Conservation (phyloP, 805 yeast species). For the Zygoascus flipseniorum region DNA sequence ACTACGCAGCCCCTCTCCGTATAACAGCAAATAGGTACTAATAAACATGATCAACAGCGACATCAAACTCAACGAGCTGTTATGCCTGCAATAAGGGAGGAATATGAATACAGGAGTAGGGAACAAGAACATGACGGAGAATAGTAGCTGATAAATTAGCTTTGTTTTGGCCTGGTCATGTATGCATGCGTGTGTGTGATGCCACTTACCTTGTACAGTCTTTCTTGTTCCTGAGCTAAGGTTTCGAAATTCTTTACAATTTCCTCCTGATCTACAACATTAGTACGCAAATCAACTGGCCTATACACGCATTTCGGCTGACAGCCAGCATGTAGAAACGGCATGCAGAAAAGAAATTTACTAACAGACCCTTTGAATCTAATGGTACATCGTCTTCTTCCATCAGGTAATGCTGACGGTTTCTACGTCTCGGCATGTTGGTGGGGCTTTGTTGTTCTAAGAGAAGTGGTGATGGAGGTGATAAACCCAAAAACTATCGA, state of each 20-base stretch:
- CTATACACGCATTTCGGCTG: no score
- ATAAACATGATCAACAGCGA: constrained; percentile 19
- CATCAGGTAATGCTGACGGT: constrained; percentile 11
- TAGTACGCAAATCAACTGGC: not conserved
- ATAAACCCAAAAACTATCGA: no score
- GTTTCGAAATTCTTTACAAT: constrained; percentile 18
- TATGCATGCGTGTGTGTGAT: no score
- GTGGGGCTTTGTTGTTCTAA: no score
- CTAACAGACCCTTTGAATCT: constrained; percentile 16
- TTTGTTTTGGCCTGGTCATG: no score
- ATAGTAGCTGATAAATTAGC: constrained; percentile 12
- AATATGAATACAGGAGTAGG: constrained; percentile 27
- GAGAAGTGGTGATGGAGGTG: no score
- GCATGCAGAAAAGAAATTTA: not conserved
- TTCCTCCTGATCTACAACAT: constrained; percentile 22
- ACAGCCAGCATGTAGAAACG: no score
- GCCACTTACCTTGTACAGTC: constrained; percentile 12
- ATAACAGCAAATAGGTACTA: constrained; percentile 20
- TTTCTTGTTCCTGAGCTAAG: constrained; percentile 18
- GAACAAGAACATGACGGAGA: constrained; percentile 21
- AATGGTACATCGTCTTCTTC: constrained; percentile 6
- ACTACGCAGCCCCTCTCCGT: not conserved
- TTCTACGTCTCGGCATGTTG: constrained; percentile 19
- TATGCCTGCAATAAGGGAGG: constrained; percentile 21
- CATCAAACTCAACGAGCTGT: constrained; percentile 21